These are phyloP conservation scores for Fusarium palustre DNA, from an alignment of 2,329 filamentous ascomycete species.

Conservation along the genomic window DNA sequence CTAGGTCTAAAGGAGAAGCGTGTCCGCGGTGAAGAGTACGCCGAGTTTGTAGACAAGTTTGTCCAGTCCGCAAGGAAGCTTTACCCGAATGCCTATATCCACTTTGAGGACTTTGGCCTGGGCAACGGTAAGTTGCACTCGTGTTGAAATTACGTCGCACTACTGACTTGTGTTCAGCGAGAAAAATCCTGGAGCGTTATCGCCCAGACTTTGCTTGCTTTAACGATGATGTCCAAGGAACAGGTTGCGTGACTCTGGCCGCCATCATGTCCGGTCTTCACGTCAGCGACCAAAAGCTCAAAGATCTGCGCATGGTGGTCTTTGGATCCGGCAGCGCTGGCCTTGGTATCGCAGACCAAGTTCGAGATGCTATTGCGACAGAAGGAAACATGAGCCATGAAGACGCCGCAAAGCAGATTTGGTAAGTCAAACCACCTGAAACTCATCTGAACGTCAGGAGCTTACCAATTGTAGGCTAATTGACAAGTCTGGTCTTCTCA, in stretches of 20 bases:
- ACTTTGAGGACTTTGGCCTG: constrained; percentile 91
- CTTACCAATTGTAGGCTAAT: constrained; percentile 69
- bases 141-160: background rate
- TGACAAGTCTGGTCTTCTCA: constrained; percentile 82
- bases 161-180: constrained; percentile 58
- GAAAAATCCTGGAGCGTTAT: constrained; percentile 81
- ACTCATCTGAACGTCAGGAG: background rate
- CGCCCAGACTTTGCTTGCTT: constrained; percentile 81
- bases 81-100: constrained; percentile 84
- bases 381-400: constrained; percentile 74
- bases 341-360: constrained; percentile 86
- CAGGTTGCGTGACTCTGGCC: constrained; percentile 86
- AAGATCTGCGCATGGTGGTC: constrained; percentile 77
- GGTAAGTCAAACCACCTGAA: constrained; percentile 58
- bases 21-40: constrained; percentile 77
- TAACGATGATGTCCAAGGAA: constrained; percentile 92
- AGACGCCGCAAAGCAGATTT: constrained; percentile 85
- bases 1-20: constrained; percentile 77
- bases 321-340: constrained; percentile 87
- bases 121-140: constrained; percentile 66
- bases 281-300: constrained; percentile 73
- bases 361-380: constrained; percentile 80
- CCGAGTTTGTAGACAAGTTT: constrained; percentile 81
- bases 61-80: constrained; percentile 73
- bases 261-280: constrained; percentile 82